Conservation (phyloP, 805 yeast species). For the Saturnispora silvae region DNA sequence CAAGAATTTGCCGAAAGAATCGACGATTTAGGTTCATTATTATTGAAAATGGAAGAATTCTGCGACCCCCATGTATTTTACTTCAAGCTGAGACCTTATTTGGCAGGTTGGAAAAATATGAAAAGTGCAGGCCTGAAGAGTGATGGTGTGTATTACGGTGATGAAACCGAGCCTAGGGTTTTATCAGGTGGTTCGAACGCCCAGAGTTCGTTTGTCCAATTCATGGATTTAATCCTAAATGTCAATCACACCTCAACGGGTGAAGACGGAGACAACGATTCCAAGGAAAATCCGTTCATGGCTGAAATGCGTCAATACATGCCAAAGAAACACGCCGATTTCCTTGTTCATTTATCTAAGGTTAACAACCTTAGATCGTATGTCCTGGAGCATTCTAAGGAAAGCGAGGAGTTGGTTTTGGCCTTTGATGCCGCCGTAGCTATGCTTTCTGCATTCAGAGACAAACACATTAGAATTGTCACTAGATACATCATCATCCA, state of each 20-base stretch:
- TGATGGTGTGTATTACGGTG: conserved; percentile 70
- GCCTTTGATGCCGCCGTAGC: conserved; percentile 86
- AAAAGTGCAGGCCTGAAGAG: conserved; percentile 60
- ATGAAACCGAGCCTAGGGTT: conserved; percentile 41
- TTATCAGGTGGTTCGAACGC: conserved; percentile 92
- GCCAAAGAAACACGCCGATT: conserved; percentile 81
- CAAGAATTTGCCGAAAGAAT: conserved; percentile 65
- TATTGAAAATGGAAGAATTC: conserved; percentile 82
- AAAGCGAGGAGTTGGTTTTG: conserved; percentile 46
- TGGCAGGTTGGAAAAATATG: conserved; percentile 96
- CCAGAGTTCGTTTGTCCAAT: conserved; percentile 82
- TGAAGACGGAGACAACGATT: conserved; percentile 3
- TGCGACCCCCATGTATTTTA: conserved; percentile 92
- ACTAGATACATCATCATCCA: conserved; percentile 78
- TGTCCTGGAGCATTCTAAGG: conserved; percentile 34
- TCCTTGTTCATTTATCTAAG: conserved; percentile 49
- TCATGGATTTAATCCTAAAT: conserved; percentile 64
- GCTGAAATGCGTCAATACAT: conserved; percentile 78
- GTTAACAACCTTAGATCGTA: conserved; percentile 54
- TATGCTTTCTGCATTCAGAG: conserved; percentile 79
- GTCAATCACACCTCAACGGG: conserved; percentile 79
- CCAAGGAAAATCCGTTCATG: conserved; percentile 41
- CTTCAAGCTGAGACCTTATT: conserved; percentile 73
- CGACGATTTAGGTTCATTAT: conserved; percentile 59
- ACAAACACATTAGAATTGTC: conserved; percentile 87